Evolutionary conservation across 2,329 filamentous ascomycete species (phyloP), one percentile per base, ranked within the genome.

Genomic region (Truncatella angustata): DNA sequence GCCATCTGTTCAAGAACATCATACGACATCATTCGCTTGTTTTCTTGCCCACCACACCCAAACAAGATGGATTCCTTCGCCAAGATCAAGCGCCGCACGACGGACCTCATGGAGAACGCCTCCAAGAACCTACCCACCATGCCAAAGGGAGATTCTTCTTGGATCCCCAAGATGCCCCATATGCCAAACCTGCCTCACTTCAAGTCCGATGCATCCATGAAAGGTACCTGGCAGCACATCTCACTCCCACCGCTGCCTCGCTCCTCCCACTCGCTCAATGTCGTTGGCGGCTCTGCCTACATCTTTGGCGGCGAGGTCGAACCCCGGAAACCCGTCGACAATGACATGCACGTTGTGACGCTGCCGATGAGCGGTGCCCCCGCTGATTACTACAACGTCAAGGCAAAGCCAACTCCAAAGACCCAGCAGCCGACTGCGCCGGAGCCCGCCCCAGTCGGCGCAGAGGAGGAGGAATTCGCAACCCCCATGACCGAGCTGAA

Each of bases 291-390:
- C 12, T 76, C 73, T n/a, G 78, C 80, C 40, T 77, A 76, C 67
- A 76, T 95, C 61, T 95, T 91, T 63, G 90, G 91, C 54, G 91
- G 90, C 58, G 90, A 94, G 67, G 69, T 85, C 52, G 46, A 75
- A 42, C 79, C 87, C 3, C 77, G 84, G 44, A 73, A 88, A 63
- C 86, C 87, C 5, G 78, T 86, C 51, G 88, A 91, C 70, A 90
- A 90, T 63, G 77, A 84, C 59, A 78, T 94, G 66, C 86, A 91
- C 64, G 72, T 83, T 49, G 63, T 93, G 43, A 76, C 77, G 1
- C 70, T 91, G 20, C 80, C 82, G 4, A 80, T 77, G 58, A 81
- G 77, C 66, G 75, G 73, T 54, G 78, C 80, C 21, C 72, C 74
- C 1, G 78, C 82, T 56, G 84, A 87, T 63, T 86, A 84, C 69